Evolutionary conservation across 2,329 filamentous ascomycete genomes (phyloP).

Genomic region (Ophiosphaerella herpotricha): DNA sequence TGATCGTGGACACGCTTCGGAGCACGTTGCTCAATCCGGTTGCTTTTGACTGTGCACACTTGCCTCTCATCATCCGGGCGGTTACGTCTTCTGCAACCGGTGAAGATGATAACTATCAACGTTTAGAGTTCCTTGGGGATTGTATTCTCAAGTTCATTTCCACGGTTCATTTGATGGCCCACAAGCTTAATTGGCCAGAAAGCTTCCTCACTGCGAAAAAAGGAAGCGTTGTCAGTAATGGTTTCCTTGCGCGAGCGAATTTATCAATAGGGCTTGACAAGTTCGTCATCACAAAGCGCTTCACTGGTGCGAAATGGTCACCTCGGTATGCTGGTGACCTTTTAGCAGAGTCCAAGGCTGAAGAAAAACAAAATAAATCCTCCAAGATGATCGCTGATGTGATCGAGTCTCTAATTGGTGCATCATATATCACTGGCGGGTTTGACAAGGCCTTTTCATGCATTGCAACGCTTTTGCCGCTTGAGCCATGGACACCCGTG

Average conservation of each 20-base stretch:
- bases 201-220: slow-evolving; percentile 73
- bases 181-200: slow-evolving; percentile 72
- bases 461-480: slow-evolving; percentile 66
- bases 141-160: slow-evolving; percentile 77
- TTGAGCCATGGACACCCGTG: slow-evolving; percentile 51
- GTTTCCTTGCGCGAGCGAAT: slow-evolving; percentile 69
- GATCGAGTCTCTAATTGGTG: slow-evolving; percentile 82
- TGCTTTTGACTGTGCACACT: slow-evolving; percentile 52
- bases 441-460: slow-evolving; percentile 66
- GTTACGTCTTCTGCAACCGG: slow-evolving; percentile 68
- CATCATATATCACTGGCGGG: slow-evolving; percentile 71
- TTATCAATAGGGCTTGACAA: slow-evolving; percentile 67
- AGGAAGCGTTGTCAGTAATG: slow-evolving; percentile 74
- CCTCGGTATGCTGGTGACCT: slow-evolving; percentile 63
- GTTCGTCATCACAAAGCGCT: slow-evolving; percentile 71
- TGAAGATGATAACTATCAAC: slow-evolving; percentile 73
- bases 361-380: slow-evolving; percentile 56
- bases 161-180: slow-evolving; percentile 66
- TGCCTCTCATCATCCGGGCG: slow-evolving; percentile 66
- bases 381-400: slow-evolving; percentile 87
- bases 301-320: slow-evolving; percentile 74
- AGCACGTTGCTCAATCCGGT: slow-evolving; percentile 59
- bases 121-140: slow-evolving; percentile 87
- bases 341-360: slow-evolving; percentile 16
- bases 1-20: slow-evolving; percentile 67